Evolutionary conservation across 1,284 basidiomycete species (phyloP).

Genomic region (Fomitiporia mediterranea): DNA sequence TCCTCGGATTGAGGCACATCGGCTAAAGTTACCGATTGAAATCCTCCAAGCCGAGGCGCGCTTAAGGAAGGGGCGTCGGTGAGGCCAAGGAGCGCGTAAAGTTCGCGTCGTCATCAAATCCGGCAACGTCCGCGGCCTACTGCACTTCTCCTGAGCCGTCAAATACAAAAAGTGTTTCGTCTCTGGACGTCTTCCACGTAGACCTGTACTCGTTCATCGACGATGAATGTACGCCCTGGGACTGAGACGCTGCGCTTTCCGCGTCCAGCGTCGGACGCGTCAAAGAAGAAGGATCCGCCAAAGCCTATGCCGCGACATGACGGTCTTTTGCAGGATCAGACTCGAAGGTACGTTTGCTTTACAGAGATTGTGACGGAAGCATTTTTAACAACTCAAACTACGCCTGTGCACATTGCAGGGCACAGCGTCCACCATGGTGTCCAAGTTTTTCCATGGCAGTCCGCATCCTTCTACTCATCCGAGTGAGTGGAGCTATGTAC

Average conservation of each 20-base stretch:
- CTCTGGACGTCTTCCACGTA: not conserved
- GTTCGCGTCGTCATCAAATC: not conserved
- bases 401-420: constrained; percentile 32
- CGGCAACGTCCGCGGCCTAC: not conserved
- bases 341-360: constrained; percentile 48
- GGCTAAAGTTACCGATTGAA: not conserved
- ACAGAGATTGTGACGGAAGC: too few relatives aligned
- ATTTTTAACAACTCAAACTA: constrained; percentile 18
- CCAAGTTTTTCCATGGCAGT: constrained; percentile 82
- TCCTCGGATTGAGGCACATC: too few relatives aligned
- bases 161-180: too few relatives aligned
- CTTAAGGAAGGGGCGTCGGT: not conserved
- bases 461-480: constrained; percentile 76
- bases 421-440: constrained; percentile 73
- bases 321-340: constrained; percentile 72
- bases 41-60: not conserved
- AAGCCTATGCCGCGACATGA: constrained; percentile 43
- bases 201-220: not conserved
- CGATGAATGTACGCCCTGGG: constrained; percentile 14
- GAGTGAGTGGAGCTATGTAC: constrained; percentile 91
- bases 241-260: constrained; percentile 17
- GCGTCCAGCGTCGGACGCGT: constrained; percentile 3
- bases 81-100: constrained; percentile 1
- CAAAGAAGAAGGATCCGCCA: constrained; percentile 28
- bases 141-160: too few relatives aligned